Evolutionary conservation across 2,329 filamentous ascomycete species (phyloP), one percentile per base, ranked within the genome.

Genomic region (Colletotrichum abscissum): DNA sequence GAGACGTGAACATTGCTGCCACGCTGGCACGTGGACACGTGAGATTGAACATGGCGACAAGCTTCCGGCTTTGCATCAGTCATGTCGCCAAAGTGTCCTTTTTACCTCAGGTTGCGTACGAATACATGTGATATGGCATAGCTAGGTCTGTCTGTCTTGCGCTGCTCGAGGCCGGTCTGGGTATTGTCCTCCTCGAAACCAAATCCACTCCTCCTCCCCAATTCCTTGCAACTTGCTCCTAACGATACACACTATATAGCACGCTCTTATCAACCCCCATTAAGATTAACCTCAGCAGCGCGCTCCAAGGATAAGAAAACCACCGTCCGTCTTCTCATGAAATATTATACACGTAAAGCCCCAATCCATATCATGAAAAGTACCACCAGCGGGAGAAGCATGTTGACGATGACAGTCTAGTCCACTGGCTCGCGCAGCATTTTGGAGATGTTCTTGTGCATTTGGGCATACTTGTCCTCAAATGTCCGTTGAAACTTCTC

Each of bases 401-500:
- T 28, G 54, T 38, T 19, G 24, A 49, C 19, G 33, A n/a, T 2
- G 1, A 12, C 54, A 38, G 33, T 28, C 75, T 52, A 83, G 46
- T 74, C 73, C n/a, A 77, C 77, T 71, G 87, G 86, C 19, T 84
- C 79, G 28, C 84, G 83, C 35, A 86, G 82, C 82, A 88, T 86
- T 80, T 91, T 90, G 11, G 85, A 77, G 52, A 91, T 86, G 88
- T 89, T 91, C 78, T 90, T 90, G 76, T 86, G 84, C 87, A 92
- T 90, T 71, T 87, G 84, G 0, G 82, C 81, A 76, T 86, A 92
- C 80, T 92, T 91, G 76, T 91, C 87, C 77, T 90, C 89, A 74
- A 89, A 87, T 12, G 84, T 85, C 74, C 88, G 89, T 79, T 92
- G 87, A 63, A 92, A 86, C 74, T 86, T 87, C 80, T 90, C 85